Evolutionary conservation across 768 basidiomycete genomes (phyloP), one percentile per base, ranked within the genome.

Genomic region (Coprinellus aureogranulatus): DNA sequence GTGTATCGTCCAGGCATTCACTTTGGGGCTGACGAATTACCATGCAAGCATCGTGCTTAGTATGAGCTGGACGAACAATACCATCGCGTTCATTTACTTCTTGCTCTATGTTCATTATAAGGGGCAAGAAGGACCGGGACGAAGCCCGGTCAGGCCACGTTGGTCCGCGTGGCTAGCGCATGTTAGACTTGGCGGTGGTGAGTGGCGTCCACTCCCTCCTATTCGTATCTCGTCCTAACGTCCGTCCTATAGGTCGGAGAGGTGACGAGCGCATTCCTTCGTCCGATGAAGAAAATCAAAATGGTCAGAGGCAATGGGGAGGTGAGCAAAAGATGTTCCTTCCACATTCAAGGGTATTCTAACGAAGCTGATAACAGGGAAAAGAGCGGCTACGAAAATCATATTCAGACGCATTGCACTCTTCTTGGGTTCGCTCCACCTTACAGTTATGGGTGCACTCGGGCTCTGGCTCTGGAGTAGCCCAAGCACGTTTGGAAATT

Each of bases 1-100:
- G 0, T 59, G 65, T 14, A 61, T 68, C 25, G 58, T 69, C 18
- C 59, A 69, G 54, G 67, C 62, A 1, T 23, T 22, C n/a, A 63
- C 62, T 0, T 9, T 39, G 1, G 59, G 58, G 3, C 27, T 72
- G n/a, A 53, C 66, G 3, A 62, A 53, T 25, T 67, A 61, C 55
- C 66, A 70, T 53, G 64, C 57, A 3, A 58, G 46, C 41, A 60
- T 70, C 50, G 54, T 72, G 20, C 67, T 70, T 42, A 61, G 60
- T 42, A 61, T 67, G 34, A 65, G 64, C 55, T 71, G 70, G 67
- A 66, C 65, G 61, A 67, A 65, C 53, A 67, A 66, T 46, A 66
- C 63, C 10, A 68, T 61, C 37, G 39, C 63, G 5, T 58, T 58
- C 26, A 22, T 52, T 14, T 58, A 52, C 34, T 25, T 65, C 51